Conservation (phyloP, 2,329 filamentous ascomycete genomes). For the Didymellaceae sp. region DNA sequence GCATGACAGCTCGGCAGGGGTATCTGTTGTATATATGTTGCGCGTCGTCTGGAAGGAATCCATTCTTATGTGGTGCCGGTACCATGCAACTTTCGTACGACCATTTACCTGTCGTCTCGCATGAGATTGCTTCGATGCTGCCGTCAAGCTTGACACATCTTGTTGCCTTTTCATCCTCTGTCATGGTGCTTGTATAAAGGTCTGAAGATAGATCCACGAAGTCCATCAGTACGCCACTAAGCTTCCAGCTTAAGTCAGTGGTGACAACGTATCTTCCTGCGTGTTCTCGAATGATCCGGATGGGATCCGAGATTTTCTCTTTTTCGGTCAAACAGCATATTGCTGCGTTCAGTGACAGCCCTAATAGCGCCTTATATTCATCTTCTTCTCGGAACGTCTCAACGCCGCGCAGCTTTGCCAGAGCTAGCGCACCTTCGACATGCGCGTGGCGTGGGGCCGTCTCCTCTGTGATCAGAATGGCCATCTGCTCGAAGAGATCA, state of each 20-base stretch:
- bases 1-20: neutral
- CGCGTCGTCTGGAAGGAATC: neutral
- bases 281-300: conserved; percentile 11
- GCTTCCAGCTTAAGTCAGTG: neutral
- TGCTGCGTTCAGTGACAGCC: conserved; percentile 36
- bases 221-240: neutral
- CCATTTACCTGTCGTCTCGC: neutral
- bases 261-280: neutral
- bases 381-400: conserved; percentile 21
- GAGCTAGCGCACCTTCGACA: conserved; percentile 32
- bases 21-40: neutral
- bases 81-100: neutral
- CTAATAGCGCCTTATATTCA: conserved; percentile 25
- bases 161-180: neutral
- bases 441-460: conserved; percentile 26
- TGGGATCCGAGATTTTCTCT: conserved; percentile 22
- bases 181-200: neutral
- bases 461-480: conserved; percentile 13
- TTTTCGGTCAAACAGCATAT: conserved; percentile 37
- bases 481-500: conserved; percentile 39
- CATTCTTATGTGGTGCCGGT: neutral
- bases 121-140: neutral
- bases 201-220: conserved; percentile 3
- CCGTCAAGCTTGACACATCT: neutral
- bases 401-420: conserved; percentile 33